Percentiles rank a stretch among this genome's conserved stretches.
Conservation (phyloP, 306 rosid genomes). For the Prunus mume region DNA sequence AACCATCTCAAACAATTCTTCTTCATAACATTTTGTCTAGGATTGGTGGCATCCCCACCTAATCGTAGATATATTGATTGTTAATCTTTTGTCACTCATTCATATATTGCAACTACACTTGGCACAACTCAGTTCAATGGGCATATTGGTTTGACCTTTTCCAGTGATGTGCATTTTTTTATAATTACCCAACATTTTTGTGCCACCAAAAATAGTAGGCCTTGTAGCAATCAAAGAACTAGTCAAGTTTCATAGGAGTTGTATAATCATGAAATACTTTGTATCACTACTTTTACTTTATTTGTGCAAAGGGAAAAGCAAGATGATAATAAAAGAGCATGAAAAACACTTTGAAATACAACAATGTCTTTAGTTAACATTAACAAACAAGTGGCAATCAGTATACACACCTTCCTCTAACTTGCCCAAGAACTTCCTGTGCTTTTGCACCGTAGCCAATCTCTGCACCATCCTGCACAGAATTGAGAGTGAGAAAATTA, state of each 20-base stretch:
- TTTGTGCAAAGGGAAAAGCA: not conserved
- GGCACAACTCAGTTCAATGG: not conserved
- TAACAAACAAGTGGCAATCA: not conserved
- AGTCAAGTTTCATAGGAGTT: not conserved
- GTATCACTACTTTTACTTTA: not conserved
- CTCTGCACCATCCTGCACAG: slow-evolving; percentile 80
- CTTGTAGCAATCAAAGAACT: not conserved
- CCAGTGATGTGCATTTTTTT: not conserved
- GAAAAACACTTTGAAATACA: not conserved
- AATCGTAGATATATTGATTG: not conserved
- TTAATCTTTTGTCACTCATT: not conserved
- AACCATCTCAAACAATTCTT: not conserved
- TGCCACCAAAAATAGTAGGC: not conserved
- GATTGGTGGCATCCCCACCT: not conserved
- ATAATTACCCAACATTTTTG: not conserved
- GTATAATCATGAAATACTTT: not conserved
- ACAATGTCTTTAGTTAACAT: not conserved
- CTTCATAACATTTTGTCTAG: not conserved
- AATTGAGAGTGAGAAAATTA: slow-evolving; percentile 15
- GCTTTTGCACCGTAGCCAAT: slow-evolving; percentile 97
- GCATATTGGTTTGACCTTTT: not conserved
- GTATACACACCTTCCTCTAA: slow-evolving; percentile 75
- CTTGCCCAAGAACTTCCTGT: slow-evolving; percentile 88
- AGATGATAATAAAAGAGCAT: not conserved
- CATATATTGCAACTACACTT: not conserved